Conservation (phyloP, 23 red algal species). For the Gracilariopsis chorda region DNA sequence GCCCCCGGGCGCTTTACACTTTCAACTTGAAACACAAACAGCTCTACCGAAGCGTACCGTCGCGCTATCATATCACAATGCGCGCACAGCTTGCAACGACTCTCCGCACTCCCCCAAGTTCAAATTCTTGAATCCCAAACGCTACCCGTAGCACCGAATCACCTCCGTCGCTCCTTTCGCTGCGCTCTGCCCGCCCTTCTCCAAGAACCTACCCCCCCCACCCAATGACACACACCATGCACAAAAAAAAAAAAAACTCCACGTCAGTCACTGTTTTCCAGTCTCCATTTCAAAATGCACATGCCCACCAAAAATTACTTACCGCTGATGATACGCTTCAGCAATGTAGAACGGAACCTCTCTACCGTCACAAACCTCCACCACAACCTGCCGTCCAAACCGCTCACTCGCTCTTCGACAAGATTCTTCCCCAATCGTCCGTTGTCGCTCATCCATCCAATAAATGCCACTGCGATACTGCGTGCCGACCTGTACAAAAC, state of each 20-base stretch:
- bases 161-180: constrained; percentile 43
- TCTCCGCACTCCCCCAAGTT: background rate
- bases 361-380: constrained; percentile 6
- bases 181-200: constrained; percentile 74
- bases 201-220: constrained; percentile 15
- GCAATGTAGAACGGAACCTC: constrained; percentile 49
- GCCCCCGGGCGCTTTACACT: too few relatives aligned
- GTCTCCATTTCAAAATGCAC: too few relatives aligned
- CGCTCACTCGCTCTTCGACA: background rate
- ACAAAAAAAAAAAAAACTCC: too few relatives aligned
- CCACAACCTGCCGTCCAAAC: constrained; percentile 23
- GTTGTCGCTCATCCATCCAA: constrained; percentile 34
- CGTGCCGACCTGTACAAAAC: constrained; percentile 28
- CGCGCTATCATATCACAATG: too few relatives aligned
- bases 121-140: constrained; percentile 2
- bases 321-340: constrained; percentile 58
- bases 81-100: too few relatives aligned
- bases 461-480: constrained; percentile 80
- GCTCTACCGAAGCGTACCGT: too few relatives aligned
- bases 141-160: constrained; percentile 69
- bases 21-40: too few relatives aligned
- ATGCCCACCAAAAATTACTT: too few relatives aligned
- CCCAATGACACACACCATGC: too few relatives aligned
- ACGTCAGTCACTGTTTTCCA: background rate
- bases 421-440: constrained; percentile 31